Base-by-base conservation (phyloP, 495 filamentous ascomycete species). In the Chaetomium tenue region DNA sequence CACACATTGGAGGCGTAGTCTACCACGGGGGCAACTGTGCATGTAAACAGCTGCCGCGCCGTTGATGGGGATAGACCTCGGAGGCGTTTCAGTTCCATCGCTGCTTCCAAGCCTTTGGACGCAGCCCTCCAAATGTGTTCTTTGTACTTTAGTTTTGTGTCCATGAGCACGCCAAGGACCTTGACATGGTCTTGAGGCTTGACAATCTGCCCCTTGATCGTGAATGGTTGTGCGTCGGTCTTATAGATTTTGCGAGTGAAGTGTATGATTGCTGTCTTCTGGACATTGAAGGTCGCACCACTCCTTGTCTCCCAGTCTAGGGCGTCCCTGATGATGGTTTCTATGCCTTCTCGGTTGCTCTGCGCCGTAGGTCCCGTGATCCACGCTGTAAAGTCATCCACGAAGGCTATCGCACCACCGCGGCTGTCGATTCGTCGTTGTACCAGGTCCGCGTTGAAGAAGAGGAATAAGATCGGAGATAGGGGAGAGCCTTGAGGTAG, bases 161-260 rank as follows among this genome's bases (percentile, higher is more conserved):
- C 48, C 48, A 51, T 51, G 48, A 51, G 7, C 48, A 51, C 48
- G 0, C 48, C 48, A 26, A 26, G 48, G 48, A 51, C 15, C 48
- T 51, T 51, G 22, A 51, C 20, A 7, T 47, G 12, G 39, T 40
- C 47, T 23, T 20, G 52, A 15, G 40, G 28, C 9, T 47, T 37
- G 44, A 26, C 18, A 26, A 6, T 9, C 1, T 39, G 8, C 0
- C 42, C 22, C 20, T 25, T 26, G 23, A 61, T 15, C 11, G n/a
- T 8, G 23, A 52, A 52, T 2, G 48, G 48, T 26, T 9, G 0
- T 15, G 22, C 2, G 48, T 3, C 26, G 7, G 48, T 8, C 13
- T 23, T 18, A 25, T 52, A 8, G 28, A 6, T 6, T 6, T 52
- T 26, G 3, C 22, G 13, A 1, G 20, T 50, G 7, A 50, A 47